A percentile compares a stretch with the other conserved stretches of the same genome.
Evolutionary conservation across 2,329 filamentous ascomycete species (phyloP).

Genomic region (Harringtonia aguacate): DNA sequence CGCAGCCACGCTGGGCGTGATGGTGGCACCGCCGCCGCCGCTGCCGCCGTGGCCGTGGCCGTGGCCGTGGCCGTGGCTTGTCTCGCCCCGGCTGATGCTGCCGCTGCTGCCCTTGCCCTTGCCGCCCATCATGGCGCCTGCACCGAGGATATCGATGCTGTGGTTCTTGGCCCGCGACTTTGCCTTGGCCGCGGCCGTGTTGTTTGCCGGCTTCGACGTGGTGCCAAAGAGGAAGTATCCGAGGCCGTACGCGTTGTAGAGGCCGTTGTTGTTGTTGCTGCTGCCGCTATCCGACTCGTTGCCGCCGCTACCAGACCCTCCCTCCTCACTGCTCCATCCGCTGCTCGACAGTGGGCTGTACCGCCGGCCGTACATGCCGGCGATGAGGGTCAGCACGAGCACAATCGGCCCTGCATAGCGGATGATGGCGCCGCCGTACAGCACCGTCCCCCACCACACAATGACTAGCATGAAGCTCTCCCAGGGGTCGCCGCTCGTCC

Average conservation of each 20-base stretch:
- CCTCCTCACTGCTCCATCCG: constrained; percentile 49
- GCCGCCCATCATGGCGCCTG: constrained; percentile 3
- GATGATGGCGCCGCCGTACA: constrained; percentile 81
- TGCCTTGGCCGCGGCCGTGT: constrained; percentile 11
- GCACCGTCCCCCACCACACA: constrained; percentile 71
- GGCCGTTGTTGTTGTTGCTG: constrained; percentile 44
- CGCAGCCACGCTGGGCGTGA: constrained; percentile 4
- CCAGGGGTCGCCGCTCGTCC: constrained; percentile 91
- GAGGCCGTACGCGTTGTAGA: constrained; percentile 7
- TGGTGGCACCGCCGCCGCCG: constrained; percentile 2
- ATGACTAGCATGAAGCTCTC: constrained; percentile 88
- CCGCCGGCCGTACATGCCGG: constrained; percentile 83
- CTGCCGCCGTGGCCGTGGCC: too few species aligned
- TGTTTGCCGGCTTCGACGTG: constrained; percentile 19
- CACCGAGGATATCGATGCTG: constrained; percentile 16
- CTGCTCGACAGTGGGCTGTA: constrained; percentile 88
- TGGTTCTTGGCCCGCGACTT: constrained; percentile 14
- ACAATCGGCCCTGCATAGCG: constrained; percentile 75
- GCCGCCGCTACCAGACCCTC: constrained; percentile 16
- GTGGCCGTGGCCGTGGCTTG: too few species aligned
- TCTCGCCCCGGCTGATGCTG: too few species aligned
- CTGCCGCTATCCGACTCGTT: constrained; percentile 28
- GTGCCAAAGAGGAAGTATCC: constrained; percentile 58
- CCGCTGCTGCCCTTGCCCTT: too few species aligned
- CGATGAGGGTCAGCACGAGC: constrained; percentile 66